Conservation (phyloP, 2,329 filamentous ascomycete species). For the Sporothrix mexicana region DNA sequence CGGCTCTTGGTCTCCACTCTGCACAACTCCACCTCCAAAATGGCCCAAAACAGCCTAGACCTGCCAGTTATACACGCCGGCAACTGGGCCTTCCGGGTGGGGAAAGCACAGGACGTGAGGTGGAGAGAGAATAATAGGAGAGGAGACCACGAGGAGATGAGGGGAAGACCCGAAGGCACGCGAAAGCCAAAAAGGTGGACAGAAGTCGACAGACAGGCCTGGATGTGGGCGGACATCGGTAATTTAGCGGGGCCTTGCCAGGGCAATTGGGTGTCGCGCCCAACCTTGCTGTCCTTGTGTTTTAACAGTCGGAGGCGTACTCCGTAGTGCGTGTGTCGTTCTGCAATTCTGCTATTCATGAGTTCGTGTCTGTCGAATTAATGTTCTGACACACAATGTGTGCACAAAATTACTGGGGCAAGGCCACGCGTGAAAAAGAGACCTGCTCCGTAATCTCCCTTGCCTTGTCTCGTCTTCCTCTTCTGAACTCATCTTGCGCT, state of each 20-base stretch:
- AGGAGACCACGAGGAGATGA: background rate
- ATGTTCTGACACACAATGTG: too few species aligned
- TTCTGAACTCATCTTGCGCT: background rate
- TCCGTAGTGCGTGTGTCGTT: too few species aligned
- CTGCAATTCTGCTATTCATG: too few species aligned
- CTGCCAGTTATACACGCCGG: background rate
- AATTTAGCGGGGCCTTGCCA: background rate
- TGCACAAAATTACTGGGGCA: too few species aligned
- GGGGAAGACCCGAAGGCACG: background rate
- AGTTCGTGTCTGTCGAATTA: too few species aligned
- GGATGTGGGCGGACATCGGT: background rate
- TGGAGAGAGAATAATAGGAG: background rate
- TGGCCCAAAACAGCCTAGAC: background rate
- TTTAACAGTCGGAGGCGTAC: background rate
- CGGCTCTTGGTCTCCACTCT: background rate
- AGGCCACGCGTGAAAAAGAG: too few species aligned
- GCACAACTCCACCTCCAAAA: background rate
- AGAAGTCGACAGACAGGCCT: background rate
- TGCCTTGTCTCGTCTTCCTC: background rate
- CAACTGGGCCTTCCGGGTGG: constrained; percentile 11
- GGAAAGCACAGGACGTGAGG: background rate
- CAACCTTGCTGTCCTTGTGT: background rate
- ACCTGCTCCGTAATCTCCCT: background rate
- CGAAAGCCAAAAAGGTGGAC: background rate
- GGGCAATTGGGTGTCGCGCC: background rate